Base-by-base conservation (phyloP, 805 yeast species). In the Pichia nanzhaoensis region DNA sequence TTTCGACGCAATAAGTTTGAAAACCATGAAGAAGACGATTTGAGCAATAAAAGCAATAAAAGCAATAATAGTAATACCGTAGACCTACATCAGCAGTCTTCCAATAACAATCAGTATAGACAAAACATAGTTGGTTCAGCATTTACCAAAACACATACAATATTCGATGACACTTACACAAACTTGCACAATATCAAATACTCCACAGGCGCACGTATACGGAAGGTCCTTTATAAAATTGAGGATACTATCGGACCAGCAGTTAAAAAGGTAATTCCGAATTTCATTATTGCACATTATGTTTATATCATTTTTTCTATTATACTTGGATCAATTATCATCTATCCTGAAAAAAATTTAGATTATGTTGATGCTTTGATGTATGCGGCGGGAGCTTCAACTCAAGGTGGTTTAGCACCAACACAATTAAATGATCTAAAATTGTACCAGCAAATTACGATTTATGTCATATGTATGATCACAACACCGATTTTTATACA, bases 341-440 rank as follows among this genome's bases (percentile, higher is more conserved):
- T 93, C 34, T 91, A 82, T 55, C 96, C 96, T 0, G 73, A 74
- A n/a, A 73, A 71, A 44, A 81, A 83, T 56, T 58, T 74, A 33
- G 43, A 57, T 8, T 93, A 91, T 60, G 82, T 86, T 37, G 98
- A 93, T 66, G 78, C 84, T 1, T 65, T 93, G 30, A 86, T 91
- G 61, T 67, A 86, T 45, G 74, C 89, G 0, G 68, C 81, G 10
- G 91, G 95, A 10, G 79, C 93, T 0, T 66, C 82, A 1, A 88
- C 98, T 1, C 96, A 91, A 59, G 95, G 96, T 0, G 99, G 99
- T 1, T 66, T 93, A 45, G 89, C 88, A 59, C 83, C 96, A 0
- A 69, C 86, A 20, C 78, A 88, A 54, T 51, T 82, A 33, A 87
- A 87, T 59, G 63, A 68, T 0, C 52, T 90, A 46, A 64, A 71